Evolutionary conservation across 768 basidiomycete genomes (phyloP).

Genomic region (Rossbeevera mucosa): DNA sequence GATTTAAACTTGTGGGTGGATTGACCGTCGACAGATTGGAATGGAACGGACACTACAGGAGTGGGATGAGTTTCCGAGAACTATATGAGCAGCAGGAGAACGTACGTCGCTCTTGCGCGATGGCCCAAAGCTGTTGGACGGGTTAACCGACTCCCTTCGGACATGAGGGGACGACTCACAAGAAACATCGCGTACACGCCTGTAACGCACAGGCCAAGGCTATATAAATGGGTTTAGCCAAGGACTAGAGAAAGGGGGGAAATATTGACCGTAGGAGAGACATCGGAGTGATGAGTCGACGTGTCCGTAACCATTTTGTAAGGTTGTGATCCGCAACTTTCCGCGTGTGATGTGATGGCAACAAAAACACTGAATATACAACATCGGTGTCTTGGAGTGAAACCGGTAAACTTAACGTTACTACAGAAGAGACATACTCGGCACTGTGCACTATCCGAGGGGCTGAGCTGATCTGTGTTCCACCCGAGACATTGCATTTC

Average conservation of each 20-base stretch:
- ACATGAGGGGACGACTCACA: conserved; percentile 40
- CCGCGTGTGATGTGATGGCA: too few relatives aligned
- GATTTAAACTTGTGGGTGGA: conserved; percentile 76
- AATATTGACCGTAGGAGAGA: conserved; percentile 26
- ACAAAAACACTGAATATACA: too few relatives aligned
- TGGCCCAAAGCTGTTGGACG: conserved; percentile 69
- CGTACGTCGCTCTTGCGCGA: conserved; percentile 91
- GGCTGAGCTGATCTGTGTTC: not conserved
- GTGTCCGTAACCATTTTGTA: too few relatives aligned
- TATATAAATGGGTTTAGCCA: conserved; percentile 19
- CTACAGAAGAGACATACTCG: too few relatives aligned
- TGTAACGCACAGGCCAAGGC: conserved; percentile 69
- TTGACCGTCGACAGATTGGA: conserved; percentile 60
- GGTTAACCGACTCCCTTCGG: conserved; percentile 1
- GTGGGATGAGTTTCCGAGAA: not conserved
- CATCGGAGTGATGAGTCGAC: too few relatives aligned
- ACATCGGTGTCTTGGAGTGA: too few relatives aligned
- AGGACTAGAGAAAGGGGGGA: not conserved
- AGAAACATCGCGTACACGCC: conserved; percentile 95
- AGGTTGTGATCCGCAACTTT: too few relatives aligned
- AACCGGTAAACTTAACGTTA: too few relatives aligned
- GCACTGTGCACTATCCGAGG: not conserved
- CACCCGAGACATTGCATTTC: not conserved
- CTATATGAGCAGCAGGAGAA: not conserved
- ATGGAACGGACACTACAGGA: conserved; percentile 73